phyloP scores from a whole-genome alignment of 805 yeast genomes.

The Komagataella pastoris region DNA sequence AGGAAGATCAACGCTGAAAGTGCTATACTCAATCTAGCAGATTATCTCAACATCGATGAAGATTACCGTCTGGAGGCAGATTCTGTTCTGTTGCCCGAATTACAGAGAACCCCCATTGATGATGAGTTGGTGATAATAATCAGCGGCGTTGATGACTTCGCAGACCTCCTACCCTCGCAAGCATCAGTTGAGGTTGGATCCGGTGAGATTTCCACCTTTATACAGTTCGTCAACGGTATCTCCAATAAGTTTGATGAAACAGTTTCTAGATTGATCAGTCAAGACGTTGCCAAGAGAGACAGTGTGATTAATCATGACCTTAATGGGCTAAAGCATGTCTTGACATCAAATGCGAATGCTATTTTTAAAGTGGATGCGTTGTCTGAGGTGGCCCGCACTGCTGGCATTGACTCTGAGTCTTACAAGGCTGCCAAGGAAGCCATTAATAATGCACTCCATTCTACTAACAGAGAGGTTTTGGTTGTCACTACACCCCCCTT shows the following conservation, averaged over 20 bases:
- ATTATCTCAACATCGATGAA: conserved; percentile 18
- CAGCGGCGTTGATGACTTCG: background rate
- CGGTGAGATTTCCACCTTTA: conserved; percentile 5
- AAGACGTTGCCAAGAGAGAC: background rate
- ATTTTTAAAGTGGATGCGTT: background rate
- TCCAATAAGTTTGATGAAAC: background rate
- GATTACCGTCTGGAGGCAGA: conserved; percentile 11
- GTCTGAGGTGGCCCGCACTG: background rate
- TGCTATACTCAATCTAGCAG: conserved; percentile 22
- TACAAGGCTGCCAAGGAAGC: background rate
- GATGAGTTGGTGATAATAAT: background rate
- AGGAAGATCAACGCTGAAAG: conserved; percentile 4
- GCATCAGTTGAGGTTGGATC: conserved; percentile 3
- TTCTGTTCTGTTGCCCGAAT: background rate
- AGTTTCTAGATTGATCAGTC: background rate
- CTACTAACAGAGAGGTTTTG: background rate
- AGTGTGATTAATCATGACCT: conserved; percentile 1
- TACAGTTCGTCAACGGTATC: background rate
- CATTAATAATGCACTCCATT: background rate
- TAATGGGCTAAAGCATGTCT: background rate
- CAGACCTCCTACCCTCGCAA: background rate
- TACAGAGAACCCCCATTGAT: background rate
- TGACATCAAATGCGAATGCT: background rate
- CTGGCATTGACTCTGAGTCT: background rate
- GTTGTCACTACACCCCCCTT: background rate